Percentiles rank a stretch among this genome's conserved stretches.
Evolutionary conservation across 208 protist genomes (phyloP).

Genomic region (Leishmania mexicana): DNA sequence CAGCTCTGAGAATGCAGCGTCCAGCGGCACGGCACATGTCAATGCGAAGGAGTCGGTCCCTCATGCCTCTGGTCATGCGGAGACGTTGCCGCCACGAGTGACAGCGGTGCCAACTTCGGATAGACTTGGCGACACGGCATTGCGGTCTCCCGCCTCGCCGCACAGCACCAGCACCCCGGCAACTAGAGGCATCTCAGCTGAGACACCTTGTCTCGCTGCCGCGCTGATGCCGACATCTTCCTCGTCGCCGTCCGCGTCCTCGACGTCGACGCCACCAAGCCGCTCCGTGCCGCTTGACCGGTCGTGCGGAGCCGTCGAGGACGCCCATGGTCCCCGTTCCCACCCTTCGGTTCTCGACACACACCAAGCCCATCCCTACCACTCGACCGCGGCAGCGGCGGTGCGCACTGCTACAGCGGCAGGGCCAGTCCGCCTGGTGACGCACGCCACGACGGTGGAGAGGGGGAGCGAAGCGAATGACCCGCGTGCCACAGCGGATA

Average conservation of each 20-base stretch:
- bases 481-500: neutral
- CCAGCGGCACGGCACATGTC: neutral
- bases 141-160: neutral
- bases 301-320: no score
- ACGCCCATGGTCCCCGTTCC: neutral
- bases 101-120: neutral
- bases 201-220: neutral
- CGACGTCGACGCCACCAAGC: constrained; percentile 6
- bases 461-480: neutral
- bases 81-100: neutral
- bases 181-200: neutral
- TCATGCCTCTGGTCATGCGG: neutral
- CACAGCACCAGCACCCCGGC: neutral
- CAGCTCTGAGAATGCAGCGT: no score
- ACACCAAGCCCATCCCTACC: neutral
- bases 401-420: neutral
- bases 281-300: neutral
- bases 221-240: neutral
- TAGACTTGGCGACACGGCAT: neutral
- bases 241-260: neutral
- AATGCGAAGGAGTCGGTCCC: no score
- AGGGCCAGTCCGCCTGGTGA: neutral
- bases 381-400: neutral
- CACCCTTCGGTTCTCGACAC: neutral
- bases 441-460: neutral